Base-by-base conservation (phyloP, 164 flowering plant genomes). In the Tinospora cordifolia region DNA sequence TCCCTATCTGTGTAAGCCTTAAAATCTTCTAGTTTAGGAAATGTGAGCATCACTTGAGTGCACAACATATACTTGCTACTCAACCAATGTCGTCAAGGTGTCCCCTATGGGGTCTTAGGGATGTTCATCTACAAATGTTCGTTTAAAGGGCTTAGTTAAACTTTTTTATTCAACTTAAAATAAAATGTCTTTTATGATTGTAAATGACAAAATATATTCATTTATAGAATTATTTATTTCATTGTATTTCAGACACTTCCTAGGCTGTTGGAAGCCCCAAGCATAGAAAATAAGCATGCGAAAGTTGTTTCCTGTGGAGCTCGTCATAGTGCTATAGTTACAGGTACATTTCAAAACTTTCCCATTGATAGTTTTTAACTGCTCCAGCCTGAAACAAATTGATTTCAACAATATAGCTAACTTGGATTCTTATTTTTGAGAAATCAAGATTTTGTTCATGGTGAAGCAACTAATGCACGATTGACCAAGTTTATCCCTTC, bases 261-360 rank as follows among this genome's bases (percentile, higher is more conserved):
- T 14, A 84, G 88, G 83, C 90, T 91, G 14, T 69, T 93, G 80
- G 96, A 88, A 51, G 88, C 93, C 67, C 84, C 96, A 59, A 82
- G 85, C 72, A 69, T 93, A 75, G 98, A 93, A 75, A 83, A 84
- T 74, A 69, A 74, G 60, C 74, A 83, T 79, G 93, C 82, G 25
- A 88, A 78, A 81, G n/a, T 67, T 51, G 85, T 90, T 64, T 88
- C 98, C 39, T 93, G 98, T 63, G 98, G 97, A 21, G 97, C 97
- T 70, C 92, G 98, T 27, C 98, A 93, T 68, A 90, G 82, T 85
- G 96, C 94, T 59, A 68, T 86, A 15, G 66, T 92, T 13, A 78
- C 96, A 82, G 98, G 96, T 92, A 76, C 21, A 71, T 27, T 38
- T n/a, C 44, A 47, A 40, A 54, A 12, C 54, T 54, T 54, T n/a